Evolutionary conservation across 2,329 filamentous ascomycete genomes (phyloP).

Genomic region (Fusarium tanahbumbuense): DNA sequence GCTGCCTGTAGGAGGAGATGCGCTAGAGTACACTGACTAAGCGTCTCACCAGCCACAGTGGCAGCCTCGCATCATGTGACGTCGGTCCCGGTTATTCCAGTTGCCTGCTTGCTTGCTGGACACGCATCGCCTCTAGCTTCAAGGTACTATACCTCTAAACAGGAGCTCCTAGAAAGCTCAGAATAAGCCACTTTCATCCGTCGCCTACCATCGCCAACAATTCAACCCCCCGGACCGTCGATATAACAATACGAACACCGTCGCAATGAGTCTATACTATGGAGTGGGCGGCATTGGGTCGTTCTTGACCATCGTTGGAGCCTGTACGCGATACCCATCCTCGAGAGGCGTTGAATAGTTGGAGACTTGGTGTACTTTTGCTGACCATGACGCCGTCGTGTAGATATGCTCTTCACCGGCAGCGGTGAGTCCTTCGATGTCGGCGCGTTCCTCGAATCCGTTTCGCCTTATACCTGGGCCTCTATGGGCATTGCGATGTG

Average conservation of each 20-base stretch:
- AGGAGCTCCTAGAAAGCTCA: slow-evolving; percentile 48
- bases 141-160: slow-evolving; percentile 43
- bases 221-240: slow-evolving; percentile 36
- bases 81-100: slow-evolving; percentile 40
- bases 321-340: slow-evolving; percentile 70
- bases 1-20: slow-evolving; percentile 27
- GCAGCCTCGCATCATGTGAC: slow-evolving; percentile 54
- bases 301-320: slow-evolving; percentile 78
- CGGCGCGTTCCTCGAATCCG: slow-evolving; percentile 91
- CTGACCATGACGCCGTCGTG: slow-evolving; percentile 38
- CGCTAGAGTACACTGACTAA: slow-evolving; percentile 43
- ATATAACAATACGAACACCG: slow-evolving; percentile 43
- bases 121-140: slow-evolving; percentile 44
- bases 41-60: slow-evolving; percentile 17
- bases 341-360: slow-evolving; percentile 10
- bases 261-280: slow-evolving; percentile 78
- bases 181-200: slow-evolving; percentile 34
- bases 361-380: slow-evolving; percentile 11
- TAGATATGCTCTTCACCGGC: slow-evolving; percentile 99
- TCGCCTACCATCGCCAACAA: slow-evolving; percentile 37
- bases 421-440: slow-evolving; percentile 97
- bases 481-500: slow-evolving; percentile 90
- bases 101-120: slow-evolving; percentile 39
- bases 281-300: slow-evolving; percentile 74
- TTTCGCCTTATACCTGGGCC: slow-evolving; percentile 96